These are phyloP conservation scores for Colletotrichum lentis DNA, from an alignment of 2,329 filamentous ascomycete species.

Conservation along the genomic window DNA sequence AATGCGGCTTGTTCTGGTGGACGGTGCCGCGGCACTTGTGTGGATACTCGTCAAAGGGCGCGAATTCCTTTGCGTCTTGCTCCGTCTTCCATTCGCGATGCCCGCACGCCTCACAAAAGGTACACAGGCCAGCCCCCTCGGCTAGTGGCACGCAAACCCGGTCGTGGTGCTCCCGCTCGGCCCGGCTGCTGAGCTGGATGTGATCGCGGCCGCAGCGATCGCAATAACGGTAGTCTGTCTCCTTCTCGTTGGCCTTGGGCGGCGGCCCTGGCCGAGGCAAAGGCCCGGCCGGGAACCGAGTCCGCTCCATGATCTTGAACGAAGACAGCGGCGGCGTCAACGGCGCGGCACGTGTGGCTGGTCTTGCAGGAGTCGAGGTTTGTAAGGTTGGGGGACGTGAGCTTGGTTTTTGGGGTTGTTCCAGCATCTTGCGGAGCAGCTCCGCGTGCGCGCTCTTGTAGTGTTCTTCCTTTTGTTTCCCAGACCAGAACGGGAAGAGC, in stretches of 20 bases:
- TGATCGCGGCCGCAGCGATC: conserved; percentile 42
- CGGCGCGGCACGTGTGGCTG: too few species aligned
- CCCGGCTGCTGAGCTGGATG: conserved; percentile 17
- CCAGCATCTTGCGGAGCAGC: conserved; percentile 35
- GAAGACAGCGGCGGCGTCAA: neutral
- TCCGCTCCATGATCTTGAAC: conserved; percentile 22
- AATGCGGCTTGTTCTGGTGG: conserved; percentile 33
- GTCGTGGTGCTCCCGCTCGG: conserved; percentile 41
- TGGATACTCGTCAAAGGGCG: conserved; percentile 28
- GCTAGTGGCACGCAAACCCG: conserved; percentile 39
- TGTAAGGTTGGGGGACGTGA: neutral
- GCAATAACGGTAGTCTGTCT: conserved; percentile 39
- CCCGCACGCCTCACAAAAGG: conserved; percentile 40
- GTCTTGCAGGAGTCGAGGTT: neutral
- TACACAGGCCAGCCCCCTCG: conserved; percentile 24
- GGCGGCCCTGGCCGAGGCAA: conserved; percentile 29
- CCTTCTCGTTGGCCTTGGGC: conserved; percentile 28
- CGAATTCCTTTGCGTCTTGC: conserved; percentile 21
- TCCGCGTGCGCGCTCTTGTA: conserved; percentile 44
- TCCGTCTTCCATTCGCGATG: conserved; percentile 28
- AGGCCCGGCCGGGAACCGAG: conserved; percentile 18
- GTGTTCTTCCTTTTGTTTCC: conserved; percentile 43
- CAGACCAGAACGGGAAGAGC: conserved; percentile 45
- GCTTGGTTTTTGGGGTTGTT: neutral
- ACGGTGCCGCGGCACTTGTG: conserved; percentile 36